These are phyloP conservation scores for Clavispora vitiphila DNA, from an alignment of 805 yeast species.

Conservation along the genomic window DNA sequence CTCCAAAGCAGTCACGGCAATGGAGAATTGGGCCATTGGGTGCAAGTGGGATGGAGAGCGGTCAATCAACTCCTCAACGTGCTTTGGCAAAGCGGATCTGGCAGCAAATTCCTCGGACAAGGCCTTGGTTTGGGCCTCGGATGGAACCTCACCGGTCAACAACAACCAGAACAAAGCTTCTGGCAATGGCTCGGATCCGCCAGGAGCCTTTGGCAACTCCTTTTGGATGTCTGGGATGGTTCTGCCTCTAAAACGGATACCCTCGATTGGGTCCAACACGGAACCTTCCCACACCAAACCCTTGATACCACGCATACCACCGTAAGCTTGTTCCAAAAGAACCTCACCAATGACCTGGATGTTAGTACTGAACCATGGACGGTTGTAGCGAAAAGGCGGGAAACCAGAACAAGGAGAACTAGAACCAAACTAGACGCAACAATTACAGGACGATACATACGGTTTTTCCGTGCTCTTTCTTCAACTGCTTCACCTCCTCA, in stretches of 20 bases:
- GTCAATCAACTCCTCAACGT: slow-evolving; percentile 56
- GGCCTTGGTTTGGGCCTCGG: slow-evolving; percentile 51
- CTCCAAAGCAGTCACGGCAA: slow-evolving; percentile 70
- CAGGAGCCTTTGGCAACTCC: slow-evolving; percentile 56
- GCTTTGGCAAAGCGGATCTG: slow-evolving; percentile 60
- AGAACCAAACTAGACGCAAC: background rate
- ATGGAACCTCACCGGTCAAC: slow-evolving; percentile 69
- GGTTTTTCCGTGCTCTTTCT: slow-evolving; percentile 84
- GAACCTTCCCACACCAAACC: slow-evolving; percentile 80
- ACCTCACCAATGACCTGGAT: slow-evolving; percentile 41
- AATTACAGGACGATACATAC: slow-evolving; percentile 34
- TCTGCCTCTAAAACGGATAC: slow-evolving; percentile 74
- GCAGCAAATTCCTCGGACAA: slow-evolving; percentile 60
- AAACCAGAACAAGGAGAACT: no score
- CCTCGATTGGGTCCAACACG: slow-evolving; percentile 67
- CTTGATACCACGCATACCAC: slow-evolving; percentile 79
- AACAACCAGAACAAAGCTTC: slow-evolving; percentile 76
- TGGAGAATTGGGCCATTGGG: slow-evolving; percentile 81
- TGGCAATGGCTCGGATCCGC: slow-evolving; percentile 62
- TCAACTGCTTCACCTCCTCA: slow-evolving; percentile 85
- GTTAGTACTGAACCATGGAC: slow-evolving; percentile 11
- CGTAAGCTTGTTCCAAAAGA: slow-evolving; percentile 34
- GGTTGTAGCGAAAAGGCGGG: no score
- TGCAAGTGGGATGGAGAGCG: slow-evolving; percentile 63
- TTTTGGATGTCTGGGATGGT: slow-evolving; percentile 70